Evolutionary conservation across 371 early-diverging fungal species (phyloP), one percentile per base, ranked within the genome.

Genomic region (Mucor piriformis): DNA sequence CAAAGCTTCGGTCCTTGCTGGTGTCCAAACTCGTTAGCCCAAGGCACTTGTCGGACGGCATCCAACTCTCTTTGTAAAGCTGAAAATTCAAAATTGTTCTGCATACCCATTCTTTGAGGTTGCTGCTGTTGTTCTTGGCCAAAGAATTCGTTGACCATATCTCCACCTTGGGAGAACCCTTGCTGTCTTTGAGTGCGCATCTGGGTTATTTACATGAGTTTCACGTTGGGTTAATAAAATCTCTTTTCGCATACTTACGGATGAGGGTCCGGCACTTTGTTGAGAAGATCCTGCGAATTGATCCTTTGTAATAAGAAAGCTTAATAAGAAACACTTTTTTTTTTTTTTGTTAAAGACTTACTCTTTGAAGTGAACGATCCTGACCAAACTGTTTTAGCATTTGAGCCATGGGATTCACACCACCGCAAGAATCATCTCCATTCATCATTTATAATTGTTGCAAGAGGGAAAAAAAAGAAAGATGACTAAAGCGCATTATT

Each of bases 71-170:
- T 70, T 16, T 69, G 76, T 47, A 84, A 70, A 24, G 77, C 81
- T 21, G 79, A 74, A 50, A 86, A 83, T 50, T 79, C 75, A 61
- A 86, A 84, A 37, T 48, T 52, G 18, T 55, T 59, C 6, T 34
- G 15, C 44, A 56, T 50, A 4, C 48, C 51, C 43, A 54, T 49
- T 46, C 54, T 48, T 29, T 38, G 59, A 34, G 52, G 58, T 46
- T 40, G 38, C 23, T 42, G 49, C 27, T 62, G 66, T 49, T 78
- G 76, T 44, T 85, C 79, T 49, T 82, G 81, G 18, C 77, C 76
- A 63, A 85, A 84, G 61, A 87, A 87, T 49, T 85, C 85, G 47
- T 85, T 68, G 21, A 83, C 66, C 69, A 87, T 75, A 29, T 73
- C 73, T 8, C 66, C 70, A 48, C 64, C 65, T 47, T 54, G 62